phyloP scores from a whole-genome alignment of 169 alveolate genomes.

The Plasmodium coatneyi region DNA sequence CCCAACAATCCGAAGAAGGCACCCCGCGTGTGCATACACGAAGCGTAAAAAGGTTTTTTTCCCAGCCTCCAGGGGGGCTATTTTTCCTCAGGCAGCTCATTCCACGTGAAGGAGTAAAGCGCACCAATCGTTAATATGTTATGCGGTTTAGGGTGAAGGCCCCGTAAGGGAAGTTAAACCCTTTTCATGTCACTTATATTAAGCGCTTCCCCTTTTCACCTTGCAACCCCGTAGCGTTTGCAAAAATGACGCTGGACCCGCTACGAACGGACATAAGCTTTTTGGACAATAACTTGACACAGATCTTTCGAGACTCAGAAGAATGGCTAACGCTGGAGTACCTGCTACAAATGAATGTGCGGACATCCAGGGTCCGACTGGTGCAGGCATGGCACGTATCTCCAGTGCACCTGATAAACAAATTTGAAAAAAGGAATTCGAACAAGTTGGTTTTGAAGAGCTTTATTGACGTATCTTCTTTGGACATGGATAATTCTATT shows the following conservation, averaged over 20 bases:
- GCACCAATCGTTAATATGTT: neutral
- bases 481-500: slow-evolving; percentile 88
- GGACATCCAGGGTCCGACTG: slow-evolving; percentile 85
- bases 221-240: neutral
- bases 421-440: slow-evolving; percentile 67
- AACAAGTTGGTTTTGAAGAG: slow-evolving; percentile 85
- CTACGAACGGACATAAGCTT: slow-evolving; percentile 36
- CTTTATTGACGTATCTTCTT: slow-evolving; percentile 86
- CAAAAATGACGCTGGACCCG: slow-evolving; percentile 13
- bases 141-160: neutral
- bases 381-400: slow-evolving; percentile 86
- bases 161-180: neutral
- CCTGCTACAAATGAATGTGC: slow-evolving; percentile 79
- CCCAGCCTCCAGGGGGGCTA: neutral
- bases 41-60: neutral
- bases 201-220: neutral
- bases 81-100: neutral
- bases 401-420: slow-evolving; percentile 75
- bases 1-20: neutral
- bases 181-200: no score
- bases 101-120: neutral
- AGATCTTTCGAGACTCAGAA: slow-evolving; percentile 81
- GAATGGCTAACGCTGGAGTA: slow-evolving; percentile 84
- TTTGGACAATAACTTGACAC: slow-evolving; percentile 63
- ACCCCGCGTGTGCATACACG: neutral